Evolutionary conservation across 176 grass and related monocot species (phyloP).

Genomic region (Raddia guianensis): DNA sequence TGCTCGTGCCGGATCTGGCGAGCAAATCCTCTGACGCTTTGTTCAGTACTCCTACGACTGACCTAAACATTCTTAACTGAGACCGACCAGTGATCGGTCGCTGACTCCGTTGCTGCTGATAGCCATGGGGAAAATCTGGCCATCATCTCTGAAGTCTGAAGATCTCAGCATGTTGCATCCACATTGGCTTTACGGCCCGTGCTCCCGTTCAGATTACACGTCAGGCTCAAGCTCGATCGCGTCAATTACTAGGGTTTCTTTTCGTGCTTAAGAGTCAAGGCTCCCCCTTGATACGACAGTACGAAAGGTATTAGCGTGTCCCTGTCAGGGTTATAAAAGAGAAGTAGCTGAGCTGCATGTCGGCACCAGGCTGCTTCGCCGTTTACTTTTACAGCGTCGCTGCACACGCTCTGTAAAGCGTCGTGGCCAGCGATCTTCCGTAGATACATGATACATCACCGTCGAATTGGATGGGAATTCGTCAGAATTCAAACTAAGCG

Average conservation of each 20-base stretch:
- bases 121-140: neutral
- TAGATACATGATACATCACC: too few species aligned
- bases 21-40: neutral
- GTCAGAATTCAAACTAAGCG: neutral
- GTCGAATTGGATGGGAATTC: too few species aligned
- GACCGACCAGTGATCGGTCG: neutral
- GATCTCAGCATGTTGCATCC: conserved; percentile 16
- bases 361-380: neutral
- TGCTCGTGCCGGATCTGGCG: neutral
- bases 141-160: neutral
- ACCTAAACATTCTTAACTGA: neutral
- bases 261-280: neutral
- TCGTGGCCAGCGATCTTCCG: conserved; percentile 76
- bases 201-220: conserved; percentile 23
- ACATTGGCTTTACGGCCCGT: conserved; percentile 14
- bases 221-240: conserved; percentile 24
- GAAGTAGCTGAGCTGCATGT: neutral
- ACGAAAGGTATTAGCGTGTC: neutral
- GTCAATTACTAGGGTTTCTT: neutral
- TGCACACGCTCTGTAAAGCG: conserved; percentile 71
- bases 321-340: conserved; percentile 21
- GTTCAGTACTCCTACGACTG: neutral
- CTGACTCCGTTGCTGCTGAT: neutral
- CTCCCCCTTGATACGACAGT: neutral
- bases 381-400: conserved; percentile 14